Conservation (phyloP, 495 filamentous ascomycete species). For the Thermothielavioides terrestris region DNA sequence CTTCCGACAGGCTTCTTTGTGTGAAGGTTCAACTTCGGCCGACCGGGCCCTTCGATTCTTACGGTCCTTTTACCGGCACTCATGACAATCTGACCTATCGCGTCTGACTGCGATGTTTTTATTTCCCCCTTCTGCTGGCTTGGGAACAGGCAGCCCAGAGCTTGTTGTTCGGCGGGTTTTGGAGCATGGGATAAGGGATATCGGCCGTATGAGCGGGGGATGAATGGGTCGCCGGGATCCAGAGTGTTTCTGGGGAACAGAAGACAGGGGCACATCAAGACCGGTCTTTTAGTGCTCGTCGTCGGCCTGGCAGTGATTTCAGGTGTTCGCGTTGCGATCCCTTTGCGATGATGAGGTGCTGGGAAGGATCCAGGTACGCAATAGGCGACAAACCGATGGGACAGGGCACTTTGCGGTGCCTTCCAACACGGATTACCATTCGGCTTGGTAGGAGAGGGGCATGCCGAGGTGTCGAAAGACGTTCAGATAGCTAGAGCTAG, state of each 20-base stretch:
- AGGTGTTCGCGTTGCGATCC: not conserved
- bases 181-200: conserved; percentile 7
- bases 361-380: not conserved
- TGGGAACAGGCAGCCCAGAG: conserved; percentile 12
- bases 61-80: conserved; percentile 8
- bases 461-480: conserved; percentile 3
- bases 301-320: not conserved
- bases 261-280: not conserved
- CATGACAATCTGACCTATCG: not conserved
- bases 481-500: conserved; percentile 9
- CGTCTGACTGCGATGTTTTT: not conserved
- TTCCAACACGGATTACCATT: not conserved
- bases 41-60: conserved; percentile 9
- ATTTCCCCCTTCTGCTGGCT: too few relatives aligned
- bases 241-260: not conserved
- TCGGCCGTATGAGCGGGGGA: conserved; percentile 1
- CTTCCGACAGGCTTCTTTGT: not conserved
- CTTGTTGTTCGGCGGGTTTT: not conserved
- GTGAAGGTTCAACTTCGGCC: not conserved
- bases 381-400: not conserved
- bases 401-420: too few relatives aligned
- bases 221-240: not conserved
- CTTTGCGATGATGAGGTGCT: not conserved
- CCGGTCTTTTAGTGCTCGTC: not conserved
- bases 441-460: not conserved